Conservation (phyloP, 225 moss, liverwort and hornwort genomes). For the Polytrichum formosum region DNA sequence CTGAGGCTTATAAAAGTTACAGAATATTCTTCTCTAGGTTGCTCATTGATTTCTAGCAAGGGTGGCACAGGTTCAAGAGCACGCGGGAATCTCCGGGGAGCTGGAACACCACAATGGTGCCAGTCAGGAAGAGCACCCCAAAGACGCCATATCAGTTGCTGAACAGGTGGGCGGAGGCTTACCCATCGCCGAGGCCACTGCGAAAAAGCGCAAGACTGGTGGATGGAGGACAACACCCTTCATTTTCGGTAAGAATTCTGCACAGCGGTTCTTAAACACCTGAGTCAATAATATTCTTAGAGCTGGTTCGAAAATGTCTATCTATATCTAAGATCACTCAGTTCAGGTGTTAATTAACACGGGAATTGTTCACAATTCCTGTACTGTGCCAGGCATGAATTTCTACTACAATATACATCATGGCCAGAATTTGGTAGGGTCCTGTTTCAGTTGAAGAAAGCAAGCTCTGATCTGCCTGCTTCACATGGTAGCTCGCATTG, state of each 20-base stretch:
- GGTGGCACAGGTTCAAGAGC: slow-evolving; percentile 23
- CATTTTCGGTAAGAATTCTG: slow-evolving; percentile 47
- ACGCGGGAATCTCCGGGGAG: neutral
- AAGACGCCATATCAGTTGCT: slow-evolving; percentile 4
- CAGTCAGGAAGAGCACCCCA: slow-evolving; percentile 6
- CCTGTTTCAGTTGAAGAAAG: neutral
- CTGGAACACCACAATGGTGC: neutral
- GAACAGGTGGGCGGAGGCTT: slow-evolving; percentile 7
- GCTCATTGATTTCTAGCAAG: neutral
- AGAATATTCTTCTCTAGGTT: neutral
- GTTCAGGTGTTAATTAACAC: no score
- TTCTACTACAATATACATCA: no score
- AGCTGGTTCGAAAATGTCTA: no score
- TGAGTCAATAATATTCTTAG: no score
- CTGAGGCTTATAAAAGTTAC: neutral
- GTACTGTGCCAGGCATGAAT: no score
- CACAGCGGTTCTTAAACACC: neutral
- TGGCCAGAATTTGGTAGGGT: no score
- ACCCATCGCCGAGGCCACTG: neutral
- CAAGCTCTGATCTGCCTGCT: neutral
- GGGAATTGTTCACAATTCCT: no score
- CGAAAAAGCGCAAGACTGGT: slow-evolving; percentile 14
- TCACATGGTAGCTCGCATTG: slow-evolving; percentile 2
- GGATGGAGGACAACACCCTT: slow-evolving; percentile 63
- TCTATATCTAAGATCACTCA: no score